These are phyloP conservation scores for Fusarium setosum DNA, from an alignment of 2,329 filamentous ascomycete genomes.

Conservation along the genomic window DNA sequence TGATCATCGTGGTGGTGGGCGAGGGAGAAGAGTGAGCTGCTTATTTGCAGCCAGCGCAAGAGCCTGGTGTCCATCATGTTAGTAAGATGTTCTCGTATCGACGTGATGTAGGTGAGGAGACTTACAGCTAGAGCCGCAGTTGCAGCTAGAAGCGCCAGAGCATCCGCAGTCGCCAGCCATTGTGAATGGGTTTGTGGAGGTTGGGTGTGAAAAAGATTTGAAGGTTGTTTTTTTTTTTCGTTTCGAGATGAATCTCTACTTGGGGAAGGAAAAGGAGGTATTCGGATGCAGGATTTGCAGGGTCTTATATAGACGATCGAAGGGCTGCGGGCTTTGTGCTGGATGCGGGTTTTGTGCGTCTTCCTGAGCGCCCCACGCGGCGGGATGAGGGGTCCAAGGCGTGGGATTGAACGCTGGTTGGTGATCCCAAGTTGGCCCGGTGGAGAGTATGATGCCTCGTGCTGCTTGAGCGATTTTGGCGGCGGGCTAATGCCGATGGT, in stretches of 20 bases:
- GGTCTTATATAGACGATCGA: conserved; percentile 42
- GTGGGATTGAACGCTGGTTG: conserved; percentile 19
- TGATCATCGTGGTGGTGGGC: conserved; percentile 19
- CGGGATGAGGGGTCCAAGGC: conserved; percentile 13
- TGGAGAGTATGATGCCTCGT: conserved; percentile 21
- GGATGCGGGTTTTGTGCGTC: conserved; percentile 33
- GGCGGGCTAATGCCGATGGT: conserved; percentile 12
- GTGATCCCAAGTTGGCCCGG: conserved; percentile 24
- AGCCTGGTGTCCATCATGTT: conserved; percentile 37
- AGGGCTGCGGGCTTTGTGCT: conserved; percentile 30
- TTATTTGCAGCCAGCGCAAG: conserved; percentile 48
- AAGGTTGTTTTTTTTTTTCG: conserved; percentile 8
- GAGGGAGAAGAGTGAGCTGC: not conserved
- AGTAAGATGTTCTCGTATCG: conserved; percentile 2
- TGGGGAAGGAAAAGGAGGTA: conserved; percentile 13
- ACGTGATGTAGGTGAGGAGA: conserved; percentile 1
- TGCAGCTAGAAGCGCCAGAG: conserved; percentile 49
- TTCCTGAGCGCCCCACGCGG: conserved; percentile 17
- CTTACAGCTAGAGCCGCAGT: conserved; percentile 52
- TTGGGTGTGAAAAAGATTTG: conserved; percentile 17
- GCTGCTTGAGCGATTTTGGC: conserved; percentile 40
- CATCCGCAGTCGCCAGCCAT: conserved; percentile 53
- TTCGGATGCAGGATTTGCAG: not conserved
- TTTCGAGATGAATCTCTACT: conserved; percentile 30
- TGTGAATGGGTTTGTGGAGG: conserved; percentile 38